Base-by-base conservation (phyloP, 2,329 filamentous ascomycete genomes). In the Pyrenochaeta sp. region DNA sequence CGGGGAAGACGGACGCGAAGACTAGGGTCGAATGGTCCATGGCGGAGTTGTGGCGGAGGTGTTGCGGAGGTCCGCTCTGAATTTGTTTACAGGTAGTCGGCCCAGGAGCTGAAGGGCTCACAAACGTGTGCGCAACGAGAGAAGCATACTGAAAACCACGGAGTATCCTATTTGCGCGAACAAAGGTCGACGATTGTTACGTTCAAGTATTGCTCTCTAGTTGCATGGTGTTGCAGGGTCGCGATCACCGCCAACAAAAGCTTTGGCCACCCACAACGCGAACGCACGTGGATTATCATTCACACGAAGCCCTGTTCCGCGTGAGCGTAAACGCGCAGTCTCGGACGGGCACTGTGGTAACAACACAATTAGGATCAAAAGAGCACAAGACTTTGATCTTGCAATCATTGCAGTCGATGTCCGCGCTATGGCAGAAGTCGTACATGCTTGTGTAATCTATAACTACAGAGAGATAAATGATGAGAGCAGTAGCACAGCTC, bases 1-100 rank as follows among this genome's bases (percentile, higher is more conserved):
- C 67, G 15, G 81, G 78, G 62, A 83, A 83, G 58, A 83, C 75
- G 36, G 81, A 80, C 37, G 73, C 71, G 72, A 83, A 80, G 62
- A 80, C 67, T 45, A 72, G 68, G 49, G 65, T 72, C 39, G 64
- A 60, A 61, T 76, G 71, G 56, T 77, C 72, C 75, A 77, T 77
- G 43, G 64, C 58, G 59, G 64, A 63, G 57, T 58, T 58, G 53
- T 77, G 43, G 64, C 58, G 59, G 64, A 63, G 57, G 59, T 58
- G 53, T 44, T 55, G 59, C 50, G 52, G 61, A 39, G 36, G 66
- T 66, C 69, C 63, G 52, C 68, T 62, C 54, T 43, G 52, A 39
- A 44, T 49, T 40, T 56, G 62, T 60, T 56, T 56, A 56, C 46
- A 49, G 24, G 24, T 28, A 27, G 47, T 50, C 9, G 22, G 48